A percentile compares a stretch with the other conserved stretches of the same genome.
These are phyloP conservation scores for Endocalyx cinctus DNA, from an alignment of 2,329 filamentous ascomycete genomes.

Conservation along the genomic window DNA sequence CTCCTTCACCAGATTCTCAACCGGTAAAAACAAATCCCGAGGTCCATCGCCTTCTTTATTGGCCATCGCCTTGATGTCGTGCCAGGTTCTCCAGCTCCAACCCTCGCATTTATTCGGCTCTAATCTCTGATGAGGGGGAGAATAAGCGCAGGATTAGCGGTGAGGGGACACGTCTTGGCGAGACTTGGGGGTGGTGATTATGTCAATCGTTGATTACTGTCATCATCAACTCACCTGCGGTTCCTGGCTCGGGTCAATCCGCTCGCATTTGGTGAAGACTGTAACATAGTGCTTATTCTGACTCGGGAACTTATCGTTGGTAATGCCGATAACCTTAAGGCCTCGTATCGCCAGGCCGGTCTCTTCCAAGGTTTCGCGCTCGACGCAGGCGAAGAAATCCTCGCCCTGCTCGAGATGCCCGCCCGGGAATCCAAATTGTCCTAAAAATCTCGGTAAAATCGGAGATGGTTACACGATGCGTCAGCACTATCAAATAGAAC, in stretches of 20 bases:
- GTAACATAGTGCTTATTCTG: slow-evolving; percentile 13
- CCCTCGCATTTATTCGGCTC: neutral
- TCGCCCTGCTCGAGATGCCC: slow-evolving; percentile 14
- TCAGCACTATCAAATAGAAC: neutral
- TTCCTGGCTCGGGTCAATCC: neutral
- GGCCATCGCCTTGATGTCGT: neutral
- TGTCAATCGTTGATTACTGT: too few relatives aligned
- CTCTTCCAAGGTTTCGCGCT: slow-evolving; percentile 13
- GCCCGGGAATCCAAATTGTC: slow-evolving; percentile 9
- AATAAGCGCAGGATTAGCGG: too few relatives aligned
- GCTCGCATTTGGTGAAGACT: slow-evolving; percentile 5
- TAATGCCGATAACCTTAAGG: slow-evolving; percentile 8
- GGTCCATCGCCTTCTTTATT: too few relatives aligned
- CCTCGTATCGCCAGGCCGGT: slow-evolving; percentile 8
- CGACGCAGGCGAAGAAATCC: slow-evolving; percentile 7
- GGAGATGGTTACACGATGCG: neutral
- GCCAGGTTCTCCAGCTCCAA: neutral
- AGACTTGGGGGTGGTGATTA: too few relatives aligned
- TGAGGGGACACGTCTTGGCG: too few relatives aligned
- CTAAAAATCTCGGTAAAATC: neutral
- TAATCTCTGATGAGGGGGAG: neutral
- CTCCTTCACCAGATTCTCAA: too few relatives aligned
- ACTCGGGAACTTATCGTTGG: slow-evolving; percentile 10
- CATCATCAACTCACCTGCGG: neutral
- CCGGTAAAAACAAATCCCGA: too few relatives aligned